Conservation (phyloP, 805 yeast species). For the Grigorovia transvaalensis region DNA sequence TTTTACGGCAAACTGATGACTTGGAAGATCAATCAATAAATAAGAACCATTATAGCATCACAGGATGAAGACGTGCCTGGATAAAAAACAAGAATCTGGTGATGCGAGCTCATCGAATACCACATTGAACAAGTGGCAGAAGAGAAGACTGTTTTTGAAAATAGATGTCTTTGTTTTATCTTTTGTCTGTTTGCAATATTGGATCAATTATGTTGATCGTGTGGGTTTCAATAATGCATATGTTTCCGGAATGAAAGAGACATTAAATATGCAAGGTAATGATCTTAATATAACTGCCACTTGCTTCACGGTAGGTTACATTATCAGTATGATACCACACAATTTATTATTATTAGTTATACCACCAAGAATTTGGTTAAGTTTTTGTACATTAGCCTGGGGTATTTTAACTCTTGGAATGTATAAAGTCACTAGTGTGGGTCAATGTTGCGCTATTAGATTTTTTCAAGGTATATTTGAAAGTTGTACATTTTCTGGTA, state of each 20-base stretch:
- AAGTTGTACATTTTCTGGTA: slow-evolving; percentile 45
- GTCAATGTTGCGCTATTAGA: slow-evolving; percentile 45
- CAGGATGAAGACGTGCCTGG: no score
- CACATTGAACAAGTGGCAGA: background rate
- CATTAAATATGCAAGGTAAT: slow-evolving; percentile 36
- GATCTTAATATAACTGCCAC: slow-evolving; percentile 45
- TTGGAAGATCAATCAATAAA: no score
- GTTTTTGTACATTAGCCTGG: slow-evolving; percentile 47
- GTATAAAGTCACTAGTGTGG: slow-evolving; percentile 37
- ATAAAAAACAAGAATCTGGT: no score
- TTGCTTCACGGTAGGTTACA: slow-evolving; percentile 50
- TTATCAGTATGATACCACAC: slow-evolving; percentile 52
- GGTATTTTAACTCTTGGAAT: slow-evolving; percentile 43
- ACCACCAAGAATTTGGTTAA: slow-evolving; percentile 48
- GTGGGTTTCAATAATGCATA: slow-evolving; percentile 48
- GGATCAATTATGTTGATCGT: slow-evolving; percentile 49
- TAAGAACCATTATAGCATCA: no score
- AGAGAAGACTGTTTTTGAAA: slow-evolving; percentile 17
- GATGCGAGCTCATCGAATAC: background rate
- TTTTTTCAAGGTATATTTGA: slow-evolving; percentile 56
- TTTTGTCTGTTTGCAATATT: slow-evolving; percentile 28
- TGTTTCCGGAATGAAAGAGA: slow-evolving; percentile 60
- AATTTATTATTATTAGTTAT: slow-evolving; percentile 42
- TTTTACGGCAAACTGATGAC: no score
- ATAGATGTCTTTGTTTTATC: slow-evolving; percentile 27